Percentiles rank a stretch among this genome's conserved stretches.
phyloP scores from a whole-genome alignment of 2,329 filamentous ascomycete genomes.

The Pestalotiopsis sp. region DNA sequence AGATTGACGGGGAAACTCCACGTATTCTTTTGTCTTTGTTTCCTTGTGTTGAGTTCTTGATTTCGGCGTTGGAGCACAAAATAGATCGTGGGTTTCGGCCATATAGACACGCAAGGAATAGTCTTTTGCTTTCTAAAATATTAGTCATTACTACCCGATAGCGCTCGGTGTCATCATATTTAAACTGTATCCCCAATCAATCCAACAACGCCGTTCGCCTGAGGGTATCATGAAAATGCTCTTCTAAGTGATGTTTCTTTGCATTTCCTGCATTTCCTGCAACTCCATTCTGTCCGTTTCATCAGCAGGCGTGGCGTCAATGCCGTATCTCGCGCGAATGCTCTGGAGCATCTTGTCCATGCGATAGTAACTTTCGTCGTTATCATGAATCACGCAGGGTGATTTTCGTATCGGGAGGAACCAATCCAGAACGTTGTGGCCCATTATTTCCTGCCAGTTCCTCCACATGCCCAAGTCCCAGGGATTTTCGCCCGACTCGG shows the following conservation, averaged over 20 bases:
- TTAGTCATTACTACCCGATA: conserved; percentile 1
- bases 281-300: conserved; percentile 30
- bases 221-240: conserved; percentile 24
- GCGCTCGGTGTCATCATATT: not conserved
- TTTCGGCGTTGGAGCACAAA: not conserved
- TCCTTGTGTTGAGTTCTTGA: not conserved
- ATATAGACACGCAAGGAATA: not conserved
- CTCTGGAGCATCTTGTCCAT: conserved; percentile 63
- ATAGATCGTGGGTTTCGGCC: not conserved
- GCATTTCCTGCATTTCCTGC: conserved; percentile 27
- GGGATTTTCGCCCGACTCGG: conserved; percentile 75
- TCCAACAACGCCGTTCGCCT: conserved; percentile 10
- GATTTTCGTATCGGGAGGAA: conserved; percentile 74
- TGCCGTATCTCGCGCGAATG: conserved; percentile 48
- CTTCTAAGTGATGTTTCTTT: conserved; percentile 14
- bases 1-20: not conserved
- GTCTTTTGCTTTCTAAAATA: not conserved
- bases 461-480: conserved; percentile 73
- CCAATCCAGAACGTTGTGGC: conserved; percentile 72
- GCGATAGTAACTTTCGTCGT: conserved; percentile 66
- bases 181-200: not conserved
- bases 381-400: conserved; percentile 72
- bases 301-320: conserved; percentile 26
- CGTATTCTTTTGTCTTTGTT: not conserved
- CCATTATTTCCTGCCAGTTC: conserved; percentile 84